Evolutionary conservation across 176 grass and related monocot species (phyloP).

Genomic region (Aechmea fasciata): DNA sequence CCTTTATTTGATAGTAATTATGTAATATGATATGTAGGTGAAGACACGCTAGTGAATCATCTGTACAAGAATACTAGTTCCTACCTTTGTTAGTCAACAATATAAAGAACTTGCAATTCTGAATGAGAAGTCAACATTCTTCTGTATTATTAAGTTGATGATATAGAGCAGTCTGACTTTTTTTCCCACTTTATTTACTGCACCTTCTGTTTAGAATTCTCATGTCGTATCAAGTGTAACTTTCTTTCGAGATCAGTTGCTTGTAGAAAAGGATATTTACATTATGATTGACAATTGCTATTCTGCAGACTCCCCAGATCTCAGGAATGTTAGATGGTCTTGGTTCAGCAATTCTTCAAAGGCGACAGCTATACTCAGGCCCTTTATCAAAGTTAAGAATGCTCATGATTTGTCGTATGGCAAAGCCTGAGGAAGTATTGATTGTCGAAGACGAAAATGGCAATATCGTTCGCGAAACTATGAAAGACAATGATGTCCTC

Average conservation of each 20-base stretch:
- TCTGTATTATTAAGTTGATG: too few relatives aligned
- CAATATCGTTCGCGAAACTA: constrained; percentile 98
- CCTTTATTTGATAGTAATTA: constrained; percentile 16
- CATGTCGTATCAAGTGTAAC: too few relatives aligned
- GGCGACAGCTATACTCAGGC: constrained; percentile 76
- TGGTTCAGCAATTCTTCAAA: constrained; percentile 62
- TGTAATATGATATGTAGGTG: constrained; percentile 32
- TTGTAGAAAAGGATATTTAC: too few relatives aligned
- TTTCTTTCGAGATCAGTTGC: too few relatives aligned
- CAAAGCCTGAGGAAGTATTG: constrained; percentile 95
- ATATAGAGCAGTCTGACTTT: too few relatives aligned
- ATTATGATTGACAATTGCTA: background rate
- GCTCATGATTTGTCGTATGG: constrained; percentile 98
- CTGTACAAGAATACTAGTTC: background rate
- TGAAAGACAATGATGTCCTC: constrained; percentile 99
- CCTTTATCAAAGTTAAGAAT: constrained; percentile 89
- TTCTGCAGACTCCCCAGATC: constrained; percentile 41
- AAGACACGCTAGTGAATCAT: constrained; percentile 25
- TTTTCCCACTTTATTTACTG: too few relatives aligned
- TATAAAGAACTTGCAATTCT: too few relatives aligned
- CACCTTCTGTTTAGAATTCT: too few relatives aligned
- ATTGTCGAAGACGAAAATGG: constrained; percentile 99
- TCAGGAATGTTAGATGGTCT: constrained; percentile 79
- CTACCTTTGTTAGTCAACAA: too few relatives aligned
- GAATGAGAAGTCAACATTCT: too few relatives aligned